phyloP scores from a whole-genome alignment of 2,329 filamentous ascomycete genomes.

The Aspergillus unguis region DNA sequence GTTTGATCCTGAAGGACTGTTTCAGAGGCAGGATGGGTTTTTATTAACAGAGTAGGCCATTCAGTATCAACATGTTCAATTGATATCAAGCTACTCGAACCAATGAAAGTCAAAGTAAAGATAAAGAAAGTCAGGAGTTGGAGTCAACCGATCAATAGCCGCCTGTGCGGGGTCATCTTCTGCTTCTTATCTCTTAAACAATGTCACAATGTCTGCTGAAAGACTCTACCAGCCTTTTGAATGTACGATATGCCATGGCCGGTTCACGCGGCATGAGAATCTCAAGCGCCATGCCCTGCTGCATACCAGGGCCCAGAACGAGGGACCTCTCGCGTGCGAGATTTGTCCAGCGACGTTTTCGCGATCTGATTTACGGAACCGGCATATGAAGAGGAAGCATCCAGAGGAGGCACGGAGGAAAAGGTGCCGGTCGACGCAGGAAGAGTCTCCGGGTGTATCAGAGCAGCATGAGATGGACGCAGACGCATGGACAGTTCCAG shows the following conservation, averaged over 20 bases:
- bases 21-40: constrained; percentile 11
- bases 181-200: background rate
- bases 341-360: constrained; percentile 42
- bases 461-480: too few relatives aligned
- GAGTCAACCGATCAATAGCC: background rate
- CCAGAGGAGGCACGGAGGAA: constrained; percentile 23
- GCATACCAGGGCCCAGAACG: constrained; percentile 32
- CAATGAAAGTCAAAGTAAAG: too few relatives aligned
- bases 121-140: too few relatives aligned
- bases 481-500: too few relatives aligned
- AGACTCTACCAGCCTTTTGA: constrained; percentile 38
- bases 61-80: too few relatives aligned
- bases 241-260: constrained; percentile 38
- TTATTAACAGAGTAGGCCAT: background rate
- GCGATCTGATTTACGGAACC: constrained; percentile 38
- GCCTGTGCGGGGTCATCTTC: background rate
- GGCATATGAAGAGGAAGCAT: constrained; percentile 45
- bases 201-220: background rate
- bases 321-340: background rate
- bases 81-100: too few relatives aligned
- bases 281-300: constrained; percentile 43
- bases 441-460: background rate
- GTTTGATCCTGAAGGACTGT: constrained; percentile 11
- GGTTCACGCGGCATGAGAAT: constrained; percentile 42
- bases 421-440: background rate